A percentile compares a stretch with the other conserved stretches of the same genome.
Conservation (phyloP, 768 basidiomycete genomes). For the Boletus rex-veris region DNA sequence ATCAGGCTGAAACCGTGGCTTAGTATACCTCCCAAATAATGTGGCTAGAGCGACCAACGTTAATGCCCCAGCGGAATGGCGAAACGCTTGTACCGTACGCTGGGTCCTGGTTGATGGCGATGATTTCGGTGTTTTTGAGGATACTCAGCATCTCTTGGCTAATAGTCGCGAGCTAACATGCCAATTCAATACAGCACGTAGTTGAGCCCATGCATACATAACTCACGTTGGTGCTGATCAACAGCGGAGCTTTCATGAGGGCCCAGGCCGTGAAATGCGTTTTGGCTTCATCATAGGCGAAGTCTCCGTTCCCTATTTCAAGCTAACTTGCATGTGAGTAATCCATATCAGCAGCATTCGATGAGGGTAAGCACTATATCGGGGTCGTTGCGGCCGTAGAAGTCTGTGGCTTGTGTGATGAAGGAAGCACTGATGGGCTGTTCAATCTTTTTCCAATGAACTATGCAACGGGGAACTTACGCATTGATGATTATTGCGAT, state of each 20-base stretch:
- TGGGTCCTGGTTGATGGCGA: conserved; percentile 66
- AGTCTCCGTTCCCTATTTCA: conserved; percentile 59
- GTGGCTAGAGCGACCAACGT: conserved; percentile 40
- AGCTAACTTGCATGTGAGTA: conserved; percentile 34
- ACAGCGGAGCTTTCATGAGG: conserved; percentile 60
- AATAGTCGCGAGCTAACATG: conserved; percentile 46
- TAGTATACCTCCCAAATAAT: neutral
- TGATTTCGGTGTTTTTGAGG: conserved; percentile 57
- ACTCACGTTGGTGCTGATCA: conserved; percentile 58
- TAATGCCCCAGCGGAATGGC: conserved; percentile 66
- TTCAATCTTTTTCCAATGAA: neutral
- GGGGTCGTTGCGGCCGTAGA: conserved; percentile 62
- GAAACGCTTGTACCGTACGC: conserved; percentile 59
- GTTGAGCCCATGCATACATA: neutral
- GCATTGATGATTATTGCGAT: conserved; percentile 52
- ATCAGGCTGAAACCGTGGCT: conserved; percentile 26
- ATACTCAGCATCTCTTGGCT: conserved; percentile 49
- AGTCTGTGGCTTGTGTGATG: conserved; percentile 56
- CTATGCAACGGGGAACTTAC: conserved; percentile 28
- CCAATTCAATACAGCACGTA: neutral
- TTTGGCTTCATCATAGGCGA: conserved; percentile 62
- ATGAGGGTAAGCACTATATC: conserved; percentile 46
- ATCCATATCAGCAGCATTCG: neutral
- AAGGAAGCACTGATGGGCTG: conserved; percentile 52
- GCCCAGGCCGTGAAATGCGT: conserved; percentile 72